These are phyloP conservation scores for Paramecium bursaria DNA, from an alignment of 73 alveolate genomes.

Conservation along the genomic window DNA sequence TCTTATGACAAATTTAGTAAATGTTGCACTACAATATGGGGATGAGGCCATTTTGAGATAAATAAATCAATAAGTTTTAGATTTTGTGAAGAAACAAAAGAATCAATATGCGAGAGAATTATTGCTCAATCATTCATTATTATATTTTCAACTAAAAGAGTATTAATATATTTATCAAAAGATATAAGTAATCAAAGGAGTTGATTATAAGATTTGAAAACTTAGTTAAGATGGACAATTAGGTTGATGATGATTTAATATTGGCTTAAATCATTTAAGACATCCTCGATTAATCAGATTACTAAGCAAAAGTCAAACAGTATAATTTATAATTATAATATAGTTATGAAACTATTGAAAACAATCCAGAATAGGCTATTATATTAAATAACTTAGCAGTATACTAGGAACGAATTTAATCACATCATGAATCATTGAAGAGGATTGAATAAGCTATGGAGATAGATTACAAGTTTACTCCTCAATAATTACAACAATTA, in stretches of 20 bases:
- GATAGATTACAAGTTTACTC: slow-evolving; percentile 62
- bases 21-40: slow-evolving; percentile 28
- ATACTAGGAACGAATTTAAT: neutral
- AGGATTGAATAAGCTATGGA: slow-evolving; percentile 64
- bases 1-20: slow-evolving; percentile 37
- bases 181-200: slow-evolving; percentile 34
- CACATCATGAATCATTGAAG: slow-evolving; percentile 66
- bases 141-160: slow-evolving; percentile 16
- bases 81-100: slow-evolving; percentile 28
- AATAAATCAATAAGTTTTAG: neutral
- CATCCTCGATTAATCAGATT: neutral
- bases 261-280: slow-evolving; percentile 33
- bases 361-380: slow-evolving; percentile 39
- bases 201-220: slow-evolving; percentile 47
- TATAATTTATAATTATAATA: neutral
- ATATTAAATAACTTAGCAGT: slow-evolving; percentile 27
- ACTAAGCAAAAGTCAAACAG: neutral
- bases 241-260: slow-evolving; percentile 44
- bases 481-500: slow-evolving; percentile 47
- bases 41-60: slow-evolving; percentile 3
- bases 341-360: slow-evolving; percentile 44
- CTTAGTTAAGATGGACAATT: slow-evolving; percentile 47
- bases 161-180: neutral
- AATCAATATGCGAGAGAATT: slow-evolving; percentile 57
- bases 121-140: slow-evolving; percentile 28